Percentiles rank a stretch among this genome's conserved stretches.
Conservation (phyloP, 192 early-diverging fungal species). For the Glomus cerebriforme region DNA sequence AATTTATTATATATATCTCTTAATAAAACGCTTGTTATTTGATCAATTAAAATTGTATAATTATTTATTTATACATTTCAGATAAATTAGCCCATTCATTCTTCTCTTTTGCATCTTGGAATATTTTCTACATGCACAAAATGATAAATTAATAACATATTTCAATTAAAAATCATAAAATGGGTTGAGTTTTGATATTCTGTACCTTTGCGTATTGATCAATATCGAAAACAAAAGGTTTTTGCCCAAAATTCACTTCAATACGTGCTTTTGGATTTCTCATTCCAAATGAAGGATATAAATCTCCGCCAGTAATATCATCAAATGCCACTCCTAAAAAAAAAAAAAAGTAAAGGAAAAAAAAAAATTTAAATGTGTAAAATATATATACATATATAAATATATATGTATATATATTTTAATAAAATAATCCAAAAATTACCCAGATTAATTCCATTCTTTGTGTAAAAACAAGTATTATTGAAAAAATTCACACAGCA, state of each 20-base stretch:
- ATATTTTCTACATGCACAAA: neutral
- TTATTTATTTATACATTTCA: neutral
- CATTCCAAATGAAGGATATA: neutral
- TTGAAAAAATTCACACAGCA: neutral
- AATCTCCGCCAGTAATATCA: neutral
- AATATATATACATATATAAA: too few relatives aligned
- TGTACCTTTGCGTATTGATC: neutral
- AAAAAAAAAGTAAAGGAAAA: neutral
- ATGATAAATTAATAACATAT: neutral
- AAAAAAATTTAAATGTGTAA: too few relatives aligned
- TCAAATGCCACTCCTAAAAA: neutral
- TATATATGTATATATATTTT: too few relatives aligned
- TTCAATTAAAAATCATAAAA: too few relatives aligned
- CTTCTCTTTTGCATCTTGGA: neutral
- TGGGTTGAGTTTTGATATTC: too few relatives aligned
- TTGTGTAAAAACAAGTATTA: neutral
- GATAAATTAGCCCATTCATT: neutral
- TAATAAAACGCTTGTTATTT: too few relatives aligned
- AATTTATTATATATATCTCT: too few relatives aligned
- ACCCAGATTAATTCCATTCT: neutral
- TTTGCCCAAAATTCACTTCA: neutral
- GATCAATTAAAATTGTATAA: too few relatives aligned
- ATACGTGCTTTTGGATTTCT: neutral
- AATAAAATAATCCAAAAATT: neutral
- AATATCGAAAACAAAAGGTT: neutral